phyloP scores from a whole-genome alignment of 2,329 filamentous ascomycete genomes.

The Penicillium sp. region DNA sequence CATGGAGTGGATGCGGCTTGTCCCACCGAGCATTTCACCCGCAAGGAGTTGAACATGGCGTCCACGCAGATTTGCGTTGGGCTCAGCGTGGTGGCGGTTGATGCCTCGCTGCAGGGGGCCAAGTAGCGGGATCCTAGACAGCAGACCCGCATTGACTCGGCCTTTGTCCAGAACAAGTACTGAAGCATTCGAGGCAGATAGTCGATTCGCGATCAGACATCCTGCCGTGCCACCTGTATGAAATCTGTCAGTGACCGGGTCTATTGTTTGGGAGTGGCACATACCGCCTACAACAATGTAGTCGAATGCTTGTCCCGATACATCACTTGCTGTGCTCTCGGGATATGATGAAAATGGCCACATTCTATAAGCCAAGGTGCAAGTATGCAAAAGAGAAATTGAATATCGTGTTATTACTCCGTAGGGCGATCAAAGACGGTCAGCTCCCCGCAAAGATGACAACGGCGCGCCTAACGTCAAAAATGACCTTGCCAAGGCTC shows the following conservation, averaged over 20 bases:
- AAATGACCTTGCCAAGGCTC: not conserved
- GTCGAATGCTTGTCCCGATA: conserved; percentile 1
- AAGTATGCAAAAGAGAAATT: no score
- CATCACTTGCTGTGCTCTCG: not conserved
- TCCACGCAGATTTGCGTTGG: not conserved
- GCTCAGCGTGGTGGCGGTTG: not conserved
- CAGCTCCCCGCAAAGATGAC: not conserved
- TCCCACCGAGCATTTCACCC: conserved; percentile 2
- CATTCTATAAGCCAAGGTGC: not conserved
- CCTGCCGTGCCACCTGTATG: conserved; percentile 1
- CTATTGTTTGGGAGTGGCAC: not conserved
- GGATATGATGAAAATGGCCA: conserved; percentile 2
- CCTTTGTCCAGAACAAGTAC: conserved; percentile 1
- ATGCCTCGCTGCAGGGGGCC: not conserved
- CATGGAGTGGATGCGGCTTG: conserved; percentile 1
- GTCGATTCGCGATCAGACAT: not conserved
- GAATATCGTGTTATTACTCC: no score
- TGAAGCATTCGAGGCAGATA: not conserved
- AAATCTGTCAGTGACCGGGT: not conserved
- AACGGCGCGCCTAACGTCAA: no score
- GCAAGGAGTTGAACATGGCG: conserved; percentile 1
- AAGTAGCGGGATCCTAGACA: conserved; percentile 1
- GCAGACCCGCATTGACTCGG: not conserved
- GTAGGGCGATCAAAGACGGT: no score
- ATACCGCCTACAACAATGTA: conserved; percentile 3